Base-by-base conservation (phyloP, 768 basidiomycete species). In the Amylocystis lapponica region DNA sequence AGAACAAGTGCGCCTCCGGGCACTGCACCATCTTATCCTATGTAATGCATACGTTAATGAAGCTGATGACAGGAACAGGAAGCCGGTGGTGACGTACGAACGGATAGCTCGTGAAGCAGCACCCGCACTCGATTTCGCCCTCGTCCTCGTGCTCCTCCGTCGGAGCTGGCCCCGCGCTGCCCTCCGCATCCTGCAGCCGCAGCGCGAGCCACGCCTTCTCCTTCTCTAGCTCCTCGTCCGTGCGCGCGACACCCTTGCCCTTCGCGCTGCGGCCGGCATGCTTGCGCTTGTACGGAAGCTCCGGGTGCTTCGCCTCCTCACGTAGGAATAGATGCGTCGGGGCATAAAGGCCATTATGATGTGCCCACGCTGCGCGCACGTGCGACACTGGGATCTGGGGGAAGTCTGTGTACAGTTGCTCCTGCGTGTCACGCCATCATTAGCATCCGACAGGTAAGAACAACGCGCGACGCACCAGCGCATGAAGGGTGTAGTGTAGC, bases 1-100 rank as follows among this genome's bases (percentile, higher is more conserved):
- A 95, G 66, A 95, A 96, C 2, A 92, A 75, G 59, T 96, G 92
- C 0, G 84, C 80, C 43, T 93, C 91, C 0, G 86, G 81, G 54
- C 92, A 95, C 64, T 94, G 91, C 2, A 88, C 72, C 82, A 93
- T 86, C 52, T 85, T 79, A 30, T 78, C 76, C 89, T 94, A 54
- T 17, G 41, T 30, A 36, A 43, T 22, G 33, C 30, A 44, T 32
- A 35, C 13, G 16, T 7, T 39, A 38, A 47, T 20, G 26, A 26
- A 39, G 22, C 11, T n/a, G n/a, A n/a, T n/a, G n/a, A n/a, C n/a
- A 27, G 27, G 20, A 38, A 8, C 10, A 13, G 21, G 22, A 27
- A 20, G 13, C 4, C 8, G 33, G 30, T 10, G 40, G 16, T 21
- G n/a, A 67, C 86, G 44, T 59, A 89, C 87, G 62, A 86, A 83